Evolutionary conservation across 2,329 filamentous ascomycete species (phyloP), one percentile per base, ranked within the genome.

Genomic region (Penicillium frequentans): DNA sequence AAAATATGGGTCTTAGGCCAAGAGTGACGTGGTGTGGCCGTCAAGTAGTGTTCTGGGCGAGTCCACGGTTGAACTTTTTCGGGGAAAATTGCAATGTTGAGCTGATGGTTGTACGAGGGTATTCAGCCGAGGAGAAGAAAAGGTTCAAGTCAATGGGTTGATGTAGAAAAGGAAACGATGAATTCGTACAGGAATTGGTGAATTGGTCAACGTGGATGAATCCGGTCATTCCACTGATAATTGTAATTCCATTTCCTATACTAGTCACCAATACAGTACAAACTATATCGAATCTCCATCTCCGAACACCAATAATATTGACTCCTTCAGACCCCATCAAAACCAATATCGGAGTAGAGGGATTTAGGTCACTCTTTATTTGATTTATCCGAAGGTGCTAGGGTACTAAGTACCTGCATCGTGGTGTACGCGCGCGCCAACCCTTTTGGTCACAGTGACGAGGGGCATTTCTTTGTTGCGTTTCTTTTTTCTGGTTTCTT

Each of bases 21-120:
- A 39, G 48, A 50, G 48, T 50, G 48, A 50, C 48, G 48, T 50
- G 48, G 48, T 50, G 23, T 35, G 19, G 47, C 47, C 47, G 48
- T 42, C 48, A 50, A 50, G 48, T 39, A 29, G 48, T 16, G 33
- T 27, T 39, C 33, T 39, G 23, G 33, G n/a, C 16, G 27, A 19
- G 23, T 27, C 47, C 47, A 49, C 47, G 47, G 31, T 37, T 37
- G 33, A n/a, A 37, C 33, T 37, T 19, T 39, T 19, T 26, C 24
- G 14, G 42, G 46, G 35, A 19, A 49, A 39, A 39, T 39, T 39
- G 33, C 23, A 26, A 42, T 27, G 33, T 39, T 10, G 35, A 33
- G 46, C n/a, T 42, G 37, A 21, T 13, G n/a, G n/a, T 19, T 39
- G 35, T 39, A 19, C 35, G n/a, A 39, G 16, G 35, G 16, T 33